These are phyloP conservation scores for Aphanomyces stellatus DNA, from an alignment of 352 stramenopile species.

Conservation along the genomic window DNA sequence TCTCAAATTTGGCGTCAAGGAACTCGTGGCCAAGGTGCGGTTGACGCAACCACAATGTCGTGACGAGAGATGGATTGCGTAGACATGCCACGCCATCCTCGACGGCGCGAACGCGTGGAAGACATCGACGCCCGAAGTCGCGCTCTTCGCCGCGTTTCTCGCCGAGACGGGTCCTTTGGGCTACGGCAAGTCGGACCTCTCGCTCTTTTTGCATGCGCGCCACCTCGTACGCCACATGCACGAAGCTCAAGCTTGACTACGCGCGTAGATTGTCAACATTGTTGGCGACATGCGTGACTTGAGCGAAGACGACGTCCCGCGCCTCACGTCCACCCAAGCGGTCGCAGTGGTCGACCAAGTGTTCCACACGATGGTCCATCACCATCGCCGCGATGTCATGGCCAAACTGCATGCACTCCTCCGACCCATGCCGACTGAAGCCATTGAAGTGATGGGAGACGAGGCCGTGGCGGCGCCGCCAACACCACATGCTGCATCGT, in stretches of 20 bases:
- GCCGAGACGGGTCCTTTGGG: background rate
- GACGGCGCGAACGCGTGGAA: background rate
- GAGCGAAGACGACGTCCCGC: background rate
- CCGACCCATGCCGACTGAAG: background rate
- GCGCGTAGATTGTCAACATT: constrained; percentile 1
- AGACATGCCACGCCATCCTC: constrained; percentile 7
- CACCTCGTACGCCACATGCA: background rate
- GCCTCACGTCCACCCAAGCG: background rate
- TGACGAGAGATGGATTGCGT: background rate
- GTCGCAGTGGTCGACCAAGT: background rate
- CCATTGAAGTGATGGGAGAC: background rate
- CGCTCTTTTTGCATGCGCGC: constrained; percentile 6
- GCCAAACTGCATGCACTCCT: background rate
- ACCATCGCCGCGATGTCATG: background rate
- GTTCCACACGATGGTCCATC: constrained; percentile 4
- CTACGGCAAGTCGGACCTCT: constrained; percentile 18
- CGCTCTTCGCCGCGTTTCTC: constrained; percentile 2
- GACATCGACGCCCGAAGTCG: constrained; percentile 3
- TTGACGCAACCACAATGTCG: background rate
- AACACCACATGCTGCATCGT: too few species aligned
- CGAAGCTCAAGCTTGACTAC: background rate
- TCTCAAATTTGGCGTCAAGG: constrained; percentile 11
- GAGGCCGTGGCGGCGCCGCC: background rate
- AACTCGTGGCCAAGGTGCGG: constrained; percentile 12
- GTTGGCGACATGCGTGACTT: constrained; percentile 6